Base-by-base conservation (phyloP, 2,329 filamentous ascomycete genomes). In the Fusarium tupiense region DNA sequence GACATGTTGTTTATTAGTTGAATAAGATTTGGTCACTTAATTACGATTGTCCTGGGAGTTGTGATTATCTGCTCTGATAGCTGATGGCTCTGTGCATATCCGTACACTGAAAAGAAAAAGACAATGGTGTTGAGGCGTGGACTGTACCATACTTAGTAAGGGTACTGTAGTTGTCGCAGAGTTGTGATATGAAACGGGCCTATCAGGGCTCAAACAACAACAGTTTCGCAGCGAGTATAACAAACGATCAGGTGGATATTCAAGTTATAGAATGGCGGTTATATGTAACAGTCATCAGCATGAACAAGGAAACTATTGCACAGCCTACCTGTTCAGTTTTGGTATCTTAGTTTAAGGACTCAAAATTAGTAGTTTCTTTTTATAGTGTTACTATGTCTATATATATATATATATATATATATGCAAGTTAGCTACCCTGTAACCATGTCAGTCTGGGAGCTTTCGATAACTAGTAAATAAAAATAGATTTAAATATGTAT, bases 1-100 rank as follows among this genome's bases (percentile, higher is more conserved):
- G 71, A 62, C 50, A 50, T 66, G 71, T 63, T 74, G 53, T 72
- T 70, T 71, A 57, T 60, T 57, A 57, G 64, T 68, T 60, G 53
- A 64, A 68, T 56, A 65, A 71, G 67, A 59, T 50, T 57, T 56
- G 64, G 67, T 72, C 44, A 73, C 52, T 54, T 41, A 22, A 53
- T 38, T 6, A 49, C 37, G 31, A 54, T 46, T 50, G 14, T 46
- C 33, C 22, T 20, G 50, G 19, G 35, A 41, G 31, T n/a, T 41
- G 31, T 38, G 43, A 50, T 33, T 26, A 35, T 56, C 37, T 54
- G 29, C 6, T 50, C 56, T 29, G 31, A 14, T 59, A 37, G 20
- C 24, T 37, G 56, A 22, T 40, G 11, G 38, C 38, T 46, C 19
- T 35, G 11, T n/a, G 16, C 13, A 24, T 16, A 8, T 35, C 33